Evolutionary conservation across 192 early-diverging fungal genomes (phyloP).

Genomic region (Diversispora epigaea): DNA sequence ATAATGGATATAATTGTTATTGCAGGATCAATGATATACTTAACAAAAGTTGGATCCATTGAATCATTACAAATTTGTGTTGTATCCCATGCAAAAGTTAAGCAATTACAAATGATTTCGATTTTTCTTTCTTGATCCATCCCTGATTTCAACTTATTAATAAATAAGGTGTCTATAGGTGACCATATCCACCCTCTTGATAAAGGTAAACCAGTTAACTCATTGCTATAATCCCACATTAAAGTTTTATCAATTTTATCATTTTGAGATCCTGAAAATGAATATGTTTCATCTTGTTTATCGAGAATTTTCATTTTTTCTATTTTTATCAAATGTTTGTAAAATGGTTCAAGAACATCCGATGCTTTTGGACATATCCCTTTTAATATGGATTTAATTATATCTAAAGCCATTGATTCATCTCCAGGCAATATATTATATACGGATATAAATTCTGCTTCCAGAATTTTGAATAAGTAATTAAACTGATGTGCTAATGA

Average conservation of each 20-base stretch:
- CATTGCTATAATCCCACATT: not conserved
- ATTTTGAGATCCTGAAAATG: constrained; percentile 4
- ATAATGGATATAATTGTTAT: constrained; percentile 21
- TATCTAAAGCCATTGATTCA: constrained; percentile 15
- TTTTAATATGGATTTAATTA: not conserved
- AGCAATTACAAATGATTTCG: constrained; percentile 15
- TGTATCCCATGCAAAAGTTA: constrained; percentile 5
- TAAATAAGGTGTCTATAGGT: constrained; percentile 25
- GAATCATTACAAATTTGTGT: not conserved
- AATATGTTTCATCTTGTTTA: not conserved
- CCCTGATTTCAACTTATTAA: not conserved
- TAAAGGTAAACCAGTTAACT: constrained; percentile 1
- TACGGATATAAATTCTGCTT: not conserved
- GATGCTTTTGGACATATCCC: not conserved
- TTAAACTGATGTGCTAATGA: not conserved
- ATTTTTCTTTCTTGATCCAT: constrained; percentile 19
- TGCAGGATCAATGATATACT: constrained; percentile 1
- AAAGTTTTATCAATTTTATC: not conserved
- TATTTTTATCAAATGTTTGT: constrained; percentile 7
- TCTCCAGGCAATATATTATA: constrained; percentile 16
- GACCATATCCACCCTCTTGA: constrained; percentile 9
- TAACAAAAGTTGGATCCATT: too few species aligned
- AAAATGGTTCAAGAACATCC: constrained; percentile 16
- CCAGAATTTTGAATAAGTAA: not conserved
- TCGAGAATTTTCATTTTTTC: not conserved